phyloP scores from a whole-genome alignment of 139 green algal genomes.

The Haematococcus lacustris region DNA sequence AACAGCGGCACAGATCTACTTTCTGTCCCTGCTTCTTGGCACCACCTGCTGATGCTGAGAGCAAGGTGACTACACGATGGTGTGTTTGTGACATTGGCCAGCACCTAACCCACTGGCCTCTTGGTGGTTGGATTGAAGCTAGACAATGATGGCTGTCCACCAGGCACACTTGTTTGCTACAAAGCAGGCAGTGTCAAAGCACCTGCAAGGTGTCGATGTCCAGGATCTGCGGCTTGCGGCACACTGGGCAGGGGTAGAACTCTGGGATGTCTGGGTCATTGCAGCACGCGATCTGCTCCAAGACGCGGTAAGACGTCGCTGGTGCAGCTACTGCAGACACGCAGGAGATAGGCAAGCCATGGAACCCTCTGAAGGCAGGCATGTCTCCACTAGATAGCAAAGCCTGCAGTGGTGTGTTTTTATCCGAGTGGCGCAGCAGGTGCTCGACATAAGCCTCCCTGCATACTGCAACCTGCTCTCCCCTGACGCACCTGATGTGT shows the following conservation, averaged over 20 bases:
- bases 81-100: too few relatives aligned
- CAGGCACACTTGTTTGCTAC: not conserved
- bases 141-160: constrained; percentile 1
- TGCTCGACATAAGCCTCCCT: constrained; percentile 64
- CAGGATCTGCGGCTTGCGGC: constrained; percentile 65
- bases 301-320: not conserved
- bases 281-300: constrained; percentile 22
- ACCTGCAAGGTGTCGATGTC: constrained; percentile 50
- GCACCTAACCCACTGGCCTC: too few relatives aligned
- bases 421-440: constrained; percentile 14
- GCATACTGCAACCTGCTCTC: constrained; percentile 53
- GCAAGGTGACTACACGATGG: too few relatives aligned
- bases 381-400: not conserved
- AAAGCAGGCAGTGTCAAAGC: not conserved
- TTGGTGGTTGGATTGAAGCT: too few relatives aligned
- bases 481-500: not conserved
- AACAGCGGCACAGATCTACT: too few relatives aligned
- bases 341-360: not conserved
- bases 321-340: not conserved
- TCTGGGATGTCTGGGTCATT: constrained; percentile 50
- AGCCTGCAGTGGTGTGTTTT: not conserved
- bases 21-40: too few relatives aligned
- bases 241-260: constrained; percentile 72
- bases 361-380: not conserved
- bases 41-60: too few relatives aligned